Evolutionary conservation across 2,329 filamentous ascomycete species (phyloP).

Genomic region (Chrysoporthe deuterocubensis): DNA sequence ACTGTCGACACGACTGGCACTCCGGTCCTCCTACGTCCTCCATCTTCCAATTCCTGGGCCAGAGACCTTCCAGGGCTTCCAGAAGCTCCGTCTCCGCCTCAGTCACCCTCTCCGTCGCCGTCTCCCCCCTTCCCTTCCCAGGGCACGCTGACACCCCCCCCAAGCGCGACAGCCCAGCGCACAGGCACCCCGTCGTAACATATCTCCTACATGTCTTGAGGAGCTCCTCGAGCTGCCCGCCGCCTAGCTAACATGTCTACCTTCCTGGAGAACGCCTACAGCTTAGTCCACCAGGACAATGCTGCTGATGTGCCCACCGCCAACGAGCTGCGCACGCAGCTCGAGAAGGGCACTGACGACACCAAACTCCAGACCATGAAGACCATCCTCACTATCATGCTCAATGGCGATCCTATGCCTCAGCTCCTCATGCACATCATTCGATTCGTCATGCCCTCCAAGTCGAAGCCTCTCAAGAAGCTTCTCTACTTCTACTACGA

Average conservation of each 20-base stretch:
- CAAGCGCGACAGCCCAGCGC: constrained; percentile 1
- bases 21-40: background rate
- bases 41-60: background rate
- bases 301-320: constrained; percentile 86
- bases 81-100: background rate
- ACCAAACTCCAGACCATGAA: constrained; percentile 95
- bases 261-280: constrained; percentile 94
- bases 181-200: background rate
- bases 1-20: background rate
- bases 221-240: constrained; percentile 27
- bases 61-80: background rate
- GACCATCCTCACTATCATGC: constrained; percentile 94
- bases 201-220: constrained; percentile 18
- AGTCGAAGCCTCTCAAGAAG: constrained; percentile 96
- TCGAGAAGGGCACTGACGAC: constrained; percentile 94
- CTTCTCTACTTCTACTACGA: constrained; percentile 99
- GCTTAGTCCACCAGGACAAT: constrained; percentile 97
- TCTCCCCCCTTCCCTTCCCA: background rate
- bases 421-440: constrained; percentile 99
- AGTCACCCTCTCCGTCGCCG: no score
- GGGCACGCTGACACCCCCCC: background rate
- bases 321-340: constrained; percentile 88
- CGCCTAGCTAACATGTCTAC: constrained; percentile 74
- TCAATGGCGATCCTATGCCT: constrained; percentile 96
- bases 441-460: constrained; percentile 98